A percentile compares a stretch with the other conserved stretches of the same genome.
Evolutionary conservation across 352 stramenopile genomes (phyloP).

Genomic region (Phytophthora cactorum): DNA sequence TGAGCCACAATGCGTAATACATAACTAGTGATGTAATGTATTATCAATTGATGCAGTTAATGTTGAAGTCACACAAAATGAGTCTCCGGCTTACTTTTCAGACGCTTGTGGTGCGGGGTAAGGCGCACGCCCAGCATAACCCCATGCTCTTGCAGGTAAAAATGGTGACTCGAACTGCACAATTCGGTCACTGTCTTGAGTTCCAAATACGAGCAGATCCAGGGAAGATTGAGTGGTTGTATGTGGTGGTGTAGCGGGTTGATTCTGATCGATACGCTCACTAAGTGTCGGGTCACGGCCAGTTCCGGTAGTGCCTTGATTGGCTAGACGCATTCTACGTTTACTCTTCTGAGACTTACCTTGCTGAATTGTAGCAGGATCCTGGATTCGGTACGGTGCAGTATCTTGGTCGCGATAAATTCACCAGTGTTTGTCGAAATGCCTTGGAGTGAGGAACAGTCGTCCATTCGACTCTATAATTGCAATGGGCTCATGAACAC

Average conservation of each 20-base stretch:
- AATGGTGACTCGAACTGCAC: background rate
- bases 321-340: background rate
- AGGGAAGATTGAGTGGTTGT: background rate
- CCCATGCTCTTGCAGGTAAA: no score
- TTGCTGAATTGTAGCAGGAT: background rate
- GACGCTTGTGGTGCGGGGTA: no score
- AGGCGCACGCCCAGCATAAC: no score
- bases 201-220: background rate
- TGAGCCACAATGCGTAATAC: no score
- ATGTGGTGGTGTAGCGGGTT: background rate
- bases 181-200: background rate
- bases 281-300: background rate
- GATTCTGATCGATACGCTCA: background rate
- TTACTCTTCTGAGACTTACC: background rate
- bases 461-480: background rate
- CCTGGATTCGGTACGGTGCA: background rate
- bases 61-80: no score
- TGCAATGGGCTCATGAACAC: background rate
- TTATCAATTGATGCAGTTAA: no score
- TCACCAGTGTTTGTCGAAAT: background rate
- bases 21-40: no score
- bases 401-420: background rate
- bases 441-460: background rate
- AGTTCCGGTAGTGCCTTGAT: background rate
- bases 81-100: no score